These are phyloP conservation scores for maize (Zea mays) DNA, from an alignment of 176 grass and related monocot genomes.

Conservation along the genomic window DNA sequence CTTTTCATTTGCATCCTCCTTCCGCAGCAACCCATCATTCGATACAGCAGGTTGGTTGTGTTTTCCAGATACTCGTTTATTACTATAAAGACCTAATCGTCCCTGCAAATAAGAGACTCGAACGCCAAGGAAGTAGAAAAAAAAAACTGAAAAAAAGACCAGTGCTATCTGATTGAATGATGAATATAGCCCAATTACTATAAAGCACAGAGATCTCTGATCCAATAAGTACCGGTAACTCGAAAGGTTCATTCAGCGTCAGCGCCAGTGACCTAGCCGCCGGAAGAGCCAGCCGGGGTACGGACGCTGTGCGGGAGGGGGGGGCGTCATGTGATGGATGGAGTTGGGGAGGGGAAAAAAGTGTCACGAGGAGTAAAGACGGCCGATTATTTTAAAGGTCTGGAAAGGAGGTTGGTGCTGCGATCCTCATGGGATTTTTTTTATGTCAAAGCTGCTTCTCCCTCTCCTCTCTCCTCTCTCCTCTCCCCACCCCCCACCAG, in stretches of 20 bases:
- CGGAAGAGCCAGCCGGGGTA: constrained; percentile 3
- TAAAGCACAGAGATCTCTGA: neutral
- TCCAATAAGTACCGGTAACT: neutral
- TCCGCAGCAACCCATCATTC: neutral
- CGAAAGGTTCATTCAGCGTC: neutral
- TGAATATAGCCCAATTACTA: neutral
- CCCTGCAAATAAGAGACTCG: neutral
- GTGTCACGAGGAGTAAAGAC: constrained; percentile 45
- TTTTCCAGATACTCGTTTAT: constrained; percentile 19
- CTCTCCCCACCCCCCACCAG: neutral
- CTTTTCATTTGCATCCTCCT: neutral
- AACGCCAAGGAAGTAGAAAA: neutral
- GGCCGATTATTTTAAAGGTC: constrained; percentile 43
- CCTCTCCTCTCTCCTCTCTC: neutral
- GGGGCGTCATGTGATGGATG: neutral
- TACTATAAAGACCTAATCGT: too few relatives aligned
- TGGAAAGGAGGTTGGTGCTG: constrained; percentile 38
- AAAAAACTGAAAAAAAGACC: too few relatives aligned
- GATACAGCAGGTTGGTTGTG: neutral
- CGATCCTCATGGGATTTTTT: neutral
- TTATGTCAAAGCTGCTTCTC: neutral
- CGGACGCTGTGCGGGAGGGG: neutral
- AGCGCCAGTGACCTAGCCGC: neutral
- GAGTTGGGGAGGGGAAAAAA: neutral
- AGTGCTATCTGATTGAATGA: neutral